Percentiles rank a stretch among this genome's conserved stretches.
phyloP scores from a whole-genome alignment of 805 yeast species.

The Hanseniaspora pseudoguilliermondii region DNA sequence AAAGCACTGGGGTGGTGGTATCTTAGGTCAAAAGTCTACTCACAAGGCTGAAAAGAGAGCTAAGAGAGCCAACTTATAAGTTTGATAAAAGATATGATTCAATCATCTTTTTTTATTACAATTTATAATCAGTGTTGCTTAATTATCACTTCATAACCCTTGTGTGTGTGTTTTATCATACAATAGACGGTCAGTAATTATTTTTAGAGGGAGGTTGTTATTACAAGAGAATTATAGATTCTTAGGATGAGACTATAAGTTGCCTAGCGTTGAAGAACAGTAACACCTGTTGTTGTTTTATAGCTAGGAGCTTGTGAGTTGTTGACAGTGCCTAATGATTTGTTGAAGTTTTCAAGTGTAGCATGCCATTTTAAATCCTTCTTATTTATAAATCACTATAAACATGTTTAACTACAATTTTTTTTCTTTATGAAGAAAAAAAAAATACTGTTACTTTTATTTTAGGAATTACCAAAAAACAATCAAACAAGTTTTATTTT shows the following conservation, averaged over 20 bases:
- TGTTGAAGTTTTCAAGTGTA: constrained; percentile 9
- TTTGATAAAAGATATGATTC: background rate
- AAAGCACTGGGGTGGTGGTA: constrained; percentile 99
- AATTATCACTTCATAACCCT: no score
- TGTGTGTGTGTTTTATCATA: background rate
- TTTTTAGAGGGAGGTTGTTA: background rate
- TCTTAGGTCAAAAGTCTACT: constrained; percentile 87
- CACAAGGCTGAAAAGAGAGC: constrained; percentile 71
- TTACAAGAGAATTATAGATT: constrained; percentile 10
- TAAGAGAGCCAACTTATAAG: constrained; percentile 32
- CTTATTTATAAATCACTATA: background rate
- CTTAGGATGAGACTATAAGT: constrained; percentile 12
- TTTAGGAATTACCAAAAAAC: background rate
- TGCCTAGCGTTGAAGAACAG: constrained; percentile 12
- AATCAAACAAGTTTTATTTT: background rate
- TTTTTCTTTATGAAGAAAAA: background rate
- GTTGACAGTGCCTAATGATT: constrained; percentile 12
- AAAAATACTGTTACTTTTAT: background rate
- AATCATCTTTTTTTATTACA: background rate
- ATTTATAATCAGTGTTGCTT: no score
- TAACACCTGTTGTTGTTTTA: background rate
- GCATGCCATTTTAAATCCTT: background rate
- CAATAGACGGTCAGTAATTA: background rate
- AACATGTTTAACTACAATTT: background rate
- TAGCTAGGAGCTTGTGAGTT: constrained; percentile 12